Base-by-base conservation (phyloP, 306 rosid species). In the Benincasa hispida region DNA sequence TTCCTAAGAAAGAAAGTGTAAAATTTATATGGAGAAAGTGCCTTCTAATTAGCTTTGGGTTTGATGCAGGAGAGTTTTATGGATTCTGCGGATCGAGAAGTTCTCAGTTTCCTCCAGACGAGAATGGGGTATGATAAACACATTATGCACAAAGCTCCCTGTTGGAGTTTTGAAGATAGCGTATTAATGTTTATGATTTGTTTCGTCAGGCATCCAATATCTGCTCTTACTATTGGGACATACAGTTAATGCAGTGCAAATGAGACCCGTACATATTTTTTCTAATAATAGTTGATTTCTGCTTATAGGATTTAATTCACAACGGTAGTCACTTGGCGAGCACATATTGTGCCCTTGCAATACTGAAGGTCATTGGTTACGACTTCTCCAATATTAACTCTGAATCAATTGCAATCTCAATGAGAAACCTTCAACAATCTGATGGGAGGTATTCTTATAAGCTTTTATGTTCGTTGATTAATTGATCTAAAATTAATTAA, bases 361-460 rank as follows among this genome's bases (percentile, higher is more conserved):
- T 92, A 75, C 85, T 94, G 80, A 94, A 89, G 82, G 87, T 90
- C 39, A 86, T 92, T 81, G 93, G 98, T 25, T 90, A 80, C 83
- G 78, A 94, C 34, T 76, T 92, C 76, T 82, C 93, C 35, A 79
- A 73, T 75, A 77, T 87, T 70, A 88, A 89, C 78, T 85, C 88
- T 28, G 87, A 88, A 55, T 39, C 53, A 8, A 76, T 92, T 22
- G 79, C 87, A 78, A 72, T 51, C 73, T 92, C 99, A 30, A 88
- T 94, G 96, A 84, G 88, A 81, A 94, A 83, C 63, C 99, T 94
- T 84, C 99, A 94, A 83, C 96, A 90, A 82, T 91, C 96, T 27
- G 99, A 92, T 90, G 99, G 98, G 79, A 90, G 97, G 99, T 94
- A 82, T 25, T 72, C 61, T 72, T 86, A 73, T 68, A 39, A 67